Base-by-base conservation (phyloP, 2,329 filamentous ascomycete genomes). In the Tympanopsis confertula region DNA sequence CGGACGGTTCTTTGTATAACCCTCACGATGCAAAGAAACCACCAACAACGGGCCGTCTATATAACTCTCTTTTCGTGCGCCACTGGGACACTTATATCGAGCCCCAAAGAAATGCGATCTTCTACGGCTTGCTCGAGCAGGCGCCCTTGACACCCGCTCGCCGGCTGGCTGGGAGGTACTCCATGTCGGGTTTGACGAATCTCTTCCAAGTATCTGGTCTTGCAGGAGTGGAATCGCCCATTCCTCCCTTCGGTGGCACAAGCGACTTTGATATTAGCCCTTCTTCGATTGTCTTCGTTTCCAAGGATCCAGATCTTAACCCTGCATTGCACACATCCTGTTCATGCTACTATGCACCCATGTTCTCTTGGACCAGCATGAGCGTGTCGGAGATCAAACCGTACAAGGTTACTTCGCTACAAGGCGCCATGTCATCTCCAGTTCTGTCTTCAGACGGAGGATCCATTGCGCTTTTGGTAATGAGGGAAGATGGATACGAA, bases 21-120 rank as follows among this genome's bases (percentile, higher is more conserved):
- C 58, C 66, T 3, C 61, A 69, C 36, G 63, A 66, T 41, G 62
- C 58, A 4, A 58, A 60, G 28, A 65, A 66, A 43, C 57, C 65
- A 2, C 43, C 53, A 17, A 65, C 58, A 13, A 64, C 61, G 2
- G 68, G 64, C 2, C 59, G 52, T 35, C 46, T 71, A 3, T 72
- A 71, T 45, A 65, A 65, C 15, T 64, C 59, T 5, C 54, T 69
- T 14, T 70, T 65, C 46, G 68, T 71, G 12, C 56, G 68, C 24
- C 67, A 71, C 44, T 71, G 68, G 68, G 68, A 71, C 44, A 51
- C 58, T 4, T 71, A 65, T 44, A 50, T 68, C 13, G 58, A 60
- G 17, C 59, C 62, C n/a, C 58, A 70, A 47, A 61, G 57, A 38
- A 68, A 66, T 43, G 49, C 66, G 0, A 62, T 72, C 33, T 71